A percentile compares a stretch with the other conserved stretches of the same genome.
Conservation (phyloP, 129 eudicot genomes). For the Flaveria sonorensis region DNA sequence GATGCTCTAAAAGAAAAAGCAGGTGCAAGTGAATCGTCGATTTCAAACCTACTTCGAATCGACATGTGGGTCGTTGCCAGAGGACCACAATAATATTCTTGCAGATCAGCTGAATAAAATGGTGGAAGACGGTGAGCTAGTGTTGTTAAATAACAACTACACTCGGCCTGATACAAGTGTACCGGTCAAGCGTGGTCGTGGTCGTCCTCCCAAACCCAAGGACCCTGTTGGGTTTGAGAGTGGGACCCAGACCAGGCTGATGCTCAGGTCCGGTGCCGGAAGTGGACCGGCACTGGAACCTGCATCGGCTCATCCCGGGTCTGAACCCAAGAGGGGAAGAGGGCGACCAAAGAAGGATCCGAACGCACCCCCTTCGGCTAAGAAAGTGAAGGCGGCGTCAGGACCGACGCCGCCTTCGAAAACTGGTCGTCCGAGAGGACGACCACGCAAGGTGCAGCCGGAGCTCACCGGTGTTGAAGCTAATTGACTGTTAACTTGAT, state of each 20-base stretch:
- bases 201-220: conserved; percentile 78
- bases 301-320: conserved; percentile 4
- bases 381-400: conserved; percentile 44
- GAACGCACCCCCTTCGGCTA: conserved; percentile 54
- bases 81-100: conserved; percentile 47
- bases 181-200: conserved; percentile 69
- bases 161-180: conserved; percentile 40
- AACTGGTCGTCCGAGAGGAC: conserved; percentile 66
- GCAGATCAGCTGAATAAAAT: conserved; percentile 43
- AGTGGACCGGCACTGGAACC: neutral
- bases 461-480: conserved; percentile 52
- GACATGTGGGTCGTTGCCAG: conserved; percentile 56
- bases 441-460: conserved; percentile 67
- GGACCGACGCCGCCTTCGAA: conserved; percentile 41
- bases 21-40: conserved; percentile 60
- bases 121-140: conserved; percentile 59
- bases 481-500: conserved; percentile 26
- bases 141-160: conserved; percentile 62
- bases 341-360: conserved; percentile 89
- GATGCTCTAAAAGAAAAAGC: conserved; percentile 53
- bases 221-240: conserved; percentile 25
- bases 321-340: conserved; percentile 48
- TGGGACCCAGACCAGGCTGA: neutral
- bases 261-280: too few relatives aligned
- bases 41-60: conserved; percentile 59